A percentile compares a stretch with the other conserved stretches of the same genome.
phyloP scores from a whole-genome alignment of 2,329 filamentous ascomycete genomes.

The Colletotrichum sp. region DNA sequence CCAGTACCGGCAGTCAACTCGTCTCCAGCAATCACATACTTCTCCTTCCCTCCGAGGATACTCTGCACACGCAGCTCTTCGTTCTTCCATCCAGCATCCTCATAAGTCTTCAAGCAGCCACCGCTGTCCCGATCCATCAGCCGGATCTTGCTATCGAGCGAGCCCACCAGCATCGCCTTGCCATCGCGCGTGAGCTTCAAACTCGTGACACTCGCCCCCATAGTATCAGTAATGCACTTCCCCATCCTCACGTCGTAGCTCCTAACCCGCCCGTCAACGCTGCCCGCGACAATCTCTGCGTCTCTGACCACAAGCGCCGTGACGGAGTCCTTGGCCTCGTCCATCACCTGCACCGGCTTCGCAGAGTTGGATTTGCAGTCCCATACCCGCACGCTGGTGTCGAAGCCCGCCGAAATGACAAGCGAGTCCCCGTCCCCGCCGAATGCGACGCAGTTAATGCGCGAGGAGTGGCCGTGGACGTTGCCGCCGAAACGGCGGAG shows the following conservation, averaged over 20 bases:
- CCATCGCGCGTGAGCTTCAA: conserved; percentile 74
- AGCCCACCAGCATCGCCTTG: conserved; percentile 75
- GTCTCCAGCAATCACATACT: conserved; percentile 80
- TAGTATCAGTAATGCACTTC: conserved; percentile 70
- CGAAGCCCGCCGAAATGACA: conserved; percentile 75
- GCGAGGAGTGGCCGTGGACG: conserved; percentile 66
- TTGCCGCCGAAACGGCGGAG: conserved; percentile 73
- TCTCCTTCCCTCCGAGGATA: conserved; percentile 77
- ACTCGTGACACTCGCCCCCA: conserved; percentile 77
- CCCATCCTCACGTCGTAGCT: conserved; percentile 86
- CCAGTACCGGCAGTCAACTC: conserved; percentile 57
- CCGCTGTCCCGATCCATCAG: conserved; percentile 83
- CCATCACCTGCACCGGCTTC: conserved; percentile 74
- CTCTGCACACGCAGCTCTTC: conserved; percentile 77
- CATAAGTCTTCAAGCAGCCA: conserved; percentile 75
- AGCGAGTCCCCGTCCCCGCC: conserved; percentile 78
- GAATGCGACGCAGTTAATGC: conserved; percentile 82
- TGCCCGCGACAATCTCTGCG: conserved; percentile 72
- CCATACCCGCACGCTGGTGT: conserved; percentile 80
- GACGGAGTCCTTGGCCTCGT: conserved; percentile 76
- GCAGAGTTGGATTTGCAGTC: conserved; percentile 60
- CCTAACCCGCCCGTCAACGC: conserved; percentile 84
- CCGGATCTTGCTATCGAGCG: conserved; percentile 77
- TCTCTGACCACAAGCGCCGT: conserved; percentile 53
- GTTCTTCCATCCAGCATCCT: conserved; percentile 63